Evolutionary conservation across 176 grass and related monocot species (phyloP), one percentile per base, ranked within the genome.

Genomic region (Avena eriantha): DNA sequence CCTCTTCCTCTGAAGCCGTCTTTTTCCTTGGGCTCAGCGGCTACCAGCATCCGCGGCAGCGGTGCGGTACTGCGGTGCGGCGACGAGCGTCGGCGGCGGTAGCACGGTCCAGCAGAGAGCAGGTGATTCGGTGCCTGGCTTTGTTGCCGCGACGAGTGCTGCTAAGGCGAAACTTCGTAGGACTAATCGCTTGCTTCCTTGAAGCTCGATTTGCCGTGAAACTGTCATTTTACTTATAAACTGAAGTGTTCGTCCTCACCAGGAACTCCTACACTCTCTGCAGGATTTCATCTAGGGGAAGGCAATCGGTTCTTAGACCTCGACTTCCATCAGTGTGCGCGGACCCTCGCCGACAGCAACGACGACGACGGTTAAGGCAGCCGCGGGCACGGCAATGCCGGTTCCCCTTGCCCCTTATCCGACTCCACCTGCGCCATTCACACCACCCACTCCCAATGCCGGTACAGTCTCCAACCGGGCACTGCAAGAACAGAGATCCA

Each of bases 401-500:
- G 95, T 95, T 91, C 93, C 95, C 74, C 92, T 98, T 89, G 95
- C 87, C 39, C 95, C 95, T 14, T 95, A 95, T 87, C 95, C 95
- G 73, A 61, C 88, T 47, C 77, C 90, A 82, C 90, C 89, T 33
- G 90, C 81, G 85, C 89, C 92, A 86, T 91, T 93, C 73, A 85
- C 95, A 67, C 87, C 91, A 36, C 80, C 89, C 69, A 90, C 91
- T 58, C 83, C 91, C 61, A 92, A 92, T 93, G 69, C 69, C 43
- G 95, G 95, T 98, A 95, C 10, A 33, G 67, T 78, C 60, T 72
- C 63, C 63, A 75, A 1, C 69, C 73, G 59, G 58, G 33, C 53
- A 56, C 73, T 49, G 35, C 73, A 56, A 26, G 56, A 74, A 72
- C 50, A 12, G 47, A 67, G 55, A 33, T 41, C 39, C 39, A 41